These are phyloP conservation scores for Sarocladiaceae sp. DNA, from an alignment of 2,329 filamentous ascomycete genomes.

Conservation along the genomic window DNA sequence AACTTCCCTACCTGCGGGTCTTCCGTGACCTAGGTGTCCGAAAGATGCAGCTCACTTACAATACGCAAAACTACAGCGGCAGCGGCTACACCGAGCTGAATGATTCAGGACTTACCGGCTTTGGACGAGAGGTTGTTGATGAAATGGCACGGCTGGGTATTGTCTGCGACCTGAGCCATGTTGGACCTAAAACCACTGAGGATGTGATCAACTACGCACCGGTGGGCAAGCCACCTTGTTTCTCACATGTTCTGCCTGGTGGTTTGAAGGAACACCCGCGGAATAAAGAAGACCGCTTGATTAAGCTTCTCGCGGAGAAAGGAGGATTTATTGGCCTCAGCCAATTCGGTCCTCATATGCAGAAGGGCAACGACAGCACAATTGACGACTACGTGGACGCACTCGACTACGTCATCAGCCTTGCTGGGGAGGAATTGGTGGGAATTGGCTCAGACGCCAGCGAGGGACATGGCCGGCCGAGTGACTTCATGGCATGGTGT, in stretches of 20 bases:
- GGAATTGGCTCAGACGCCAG: conserved; percentile 31
- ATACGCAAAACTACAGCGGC: conserved; percentile 34
- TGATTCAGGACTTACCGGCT: conserved; percentile 29
- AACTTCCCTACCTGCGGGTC: conserved; percentile 29
- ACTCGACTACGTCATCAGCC: conserved; percentile 28
- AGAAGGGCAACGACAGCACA: conserved; percentile 31
- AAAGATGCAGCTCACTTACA: conserved; percentile 37
- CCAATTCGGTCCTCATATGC: conserved; percentile 33
- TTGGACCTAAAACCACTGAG: conserved; percentile 25
- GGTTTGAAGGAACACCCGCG: conserved; percentile 29
- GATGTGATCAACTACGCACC: conserved; percentile 29
- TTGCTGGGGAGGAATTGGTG: conserved; percentile 29
- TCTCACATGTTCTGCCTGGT: conserved; percentile 29
- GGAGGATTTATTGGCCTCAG: conserved; percentile 32
- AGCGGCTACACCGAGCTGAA: conserved; percentile 31
- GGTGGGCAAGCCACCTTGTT: conserved; percentile 30
- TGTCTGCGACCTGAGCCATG: conserved; percentile 28
- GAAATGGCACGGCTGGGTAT: conserved; percentile 30
- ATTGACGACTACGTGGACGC: conserved; percentile 35
- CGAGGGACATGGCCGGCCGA: conserved; percentile 30
- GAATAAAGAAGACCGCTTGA: conserved; percentile 31
- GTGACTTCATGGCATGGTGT: conserved; percentile 33
- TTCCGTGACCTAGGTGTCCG: conserved; percentile 33
- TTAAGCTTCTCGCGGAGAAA: conserved; percentile 27
- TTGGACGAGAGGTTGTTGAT: conserved; percentile 24